These are phyloP conservation scores for Cyberlindnera misumaiensis DNA, from an alignment of 805 yeast genomes.

Conservation along the genomic window DNA sequence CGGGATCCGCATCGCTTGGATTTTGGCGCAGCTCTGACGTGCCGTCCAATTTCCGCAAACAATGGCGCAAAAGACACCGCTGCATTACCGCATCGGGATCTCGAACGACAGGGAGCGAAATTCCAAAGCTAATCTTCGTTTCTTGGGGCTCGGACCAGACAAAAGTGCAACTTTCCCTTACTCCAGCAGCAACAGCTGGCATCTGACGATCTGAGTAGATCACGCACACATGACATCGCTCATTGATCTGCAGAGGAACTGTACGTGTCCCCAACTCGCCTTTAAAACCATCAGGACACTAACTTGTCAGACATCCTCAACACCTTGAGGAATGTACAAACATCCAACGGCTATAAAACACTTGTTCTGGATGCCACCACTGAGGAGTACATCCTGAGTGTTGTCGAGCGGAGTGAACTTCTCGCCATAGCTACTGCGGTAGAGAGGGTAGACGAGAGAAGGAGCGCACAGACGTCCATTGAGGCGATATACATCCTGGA, in stretches of 20 bases:
- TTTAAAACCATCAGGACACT: conserved; percentile 1
- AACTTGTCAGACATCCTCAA: conserved; percentile 25
- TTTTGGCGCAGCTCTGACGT: no score
- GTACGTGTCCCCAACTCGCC: conserved; percentile 12
- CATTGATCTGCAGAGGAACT: conserved; percentile 30
- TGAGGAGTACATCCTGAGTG: conserved; percentile 38
- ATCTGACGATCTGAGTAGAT: no score
- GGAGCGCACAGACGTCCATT: conserved; percentile 56
- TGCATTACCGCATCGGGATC: no score
- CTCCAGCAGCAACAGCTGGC: no score
- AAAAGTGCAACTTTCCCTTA: no score
- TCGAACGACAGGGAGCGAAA: no score
- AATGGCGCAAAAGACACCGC: no score
- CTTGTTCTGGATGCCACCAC: conserved; percentile 54
- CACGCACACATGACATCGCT: conserved; percentile 28
- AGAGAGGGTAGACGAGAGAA: conserved; percentile 52
- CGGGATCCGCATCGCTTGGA: no score
- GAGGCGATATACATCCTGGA: conserved; percentile 79
- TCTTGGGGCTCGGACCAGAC: no score
- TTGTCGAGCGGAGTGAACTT: conserved; percentile 43
- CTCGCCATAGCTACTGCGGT: conserved; percentile 55
- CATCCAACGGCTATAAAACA: conserved; percentile 39
- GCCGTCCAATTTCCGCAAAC: no score
- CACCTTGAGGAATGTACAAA: conserved; percentile 34
- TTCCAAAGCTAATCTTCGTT: no score